Percentiles rank a stretch among this genome's conserved stretches.
These are phyloP conservation scores for Xerocomus spinulosus DNA, from an alignment of 768 basidiomycete genomes.

Conservation along the genomic window DNA sequence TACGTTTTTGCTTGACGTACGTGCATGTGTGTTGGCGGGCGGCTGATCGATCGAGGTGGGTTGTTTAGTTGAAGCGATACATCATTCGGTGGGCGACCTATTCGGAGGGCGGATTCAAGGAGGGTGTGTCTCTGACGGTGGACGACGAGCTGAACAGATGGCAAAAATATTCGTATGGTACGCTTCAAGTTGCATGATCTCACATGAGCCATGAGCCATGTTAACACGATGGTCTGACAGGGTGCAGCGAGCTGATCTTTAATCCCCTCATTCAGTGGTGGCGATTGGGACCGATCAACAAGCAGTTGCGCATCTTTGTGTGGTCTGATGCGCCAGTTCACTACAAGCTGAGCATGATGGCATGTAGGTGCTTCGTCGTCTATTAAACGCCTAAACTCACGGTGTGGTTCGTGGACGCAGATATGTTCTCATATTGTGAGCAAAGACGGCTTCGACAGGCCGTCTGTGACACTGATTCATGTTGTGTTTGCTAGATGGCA, in stretches of 20 bases:
- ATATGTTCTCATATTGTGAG: constrained; percentile 53
- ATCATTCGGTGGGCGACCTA: constrained; percentile 70
- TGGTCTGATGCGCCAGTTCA: constrained; percentile 77
- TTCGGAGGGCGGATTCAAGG: constrained; percentile 49
- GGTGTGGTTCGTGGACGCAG: constrained; percentile 11
- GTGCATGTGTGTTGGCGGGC: background rate
- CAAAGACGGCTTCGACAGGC: background rate
- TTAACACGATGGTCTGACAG: constrained; percentile 29
- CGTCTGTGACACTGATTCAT: background rate
- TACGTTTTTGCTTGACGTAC: constrained; percentile 17
- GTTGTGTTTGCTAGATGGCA: constrained; percentile 35
- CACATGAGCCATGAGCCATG: constrained; percentile 42
- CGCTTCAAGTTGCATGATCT: constrained; percentile 51
- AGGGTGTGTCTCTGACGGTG: constrained; percentile 85
- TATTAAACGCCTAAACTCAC: constrained; percentile 5
- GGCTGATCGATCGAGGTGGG: background rate
- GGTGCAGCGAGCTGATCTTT: constrained; percentile 63
- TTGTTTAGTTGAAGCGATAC: constrained; percentile 18
- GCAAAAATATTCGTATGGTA: constrained; percentile 83
- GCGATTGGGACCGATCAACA: constrained; percentile 75
- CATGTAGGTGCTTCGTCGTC: constrained; percentile 36
- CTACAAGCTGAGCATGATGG: constrained; percentile 67
- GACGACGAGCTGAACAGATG: constrained; percentile 93
- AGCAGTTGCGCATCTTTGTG: constrained; percentile 71
- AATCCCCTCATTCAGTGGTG: constrained; percentile 79